Evolutionary conservation across 1,284 basidiomycete species (phyloP).

Genomic region (Austropuccinia psidii): DNA sequence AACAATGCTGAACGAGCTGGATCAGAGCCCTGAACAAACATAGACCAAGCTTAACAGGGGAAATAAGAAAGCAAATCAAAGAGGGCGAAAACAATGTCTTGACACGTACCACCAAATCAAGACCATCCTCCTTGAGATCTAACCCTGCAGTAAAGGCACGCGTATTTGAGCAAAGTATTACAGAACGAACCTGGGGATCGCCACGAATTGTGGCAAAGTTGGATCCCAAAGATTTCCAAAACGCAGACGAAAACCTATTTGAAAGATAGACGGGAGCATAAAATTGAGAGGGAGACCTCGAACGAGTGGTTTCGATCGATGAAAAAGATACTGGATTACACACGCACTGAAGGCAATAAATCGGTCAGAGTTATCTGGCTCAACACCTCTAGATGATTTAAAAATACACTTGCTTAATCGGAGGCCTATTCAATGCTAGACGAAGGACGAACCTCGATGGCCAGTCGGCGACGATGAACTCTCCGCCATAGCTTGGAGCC

Average conservation of each 20-base stretch:
- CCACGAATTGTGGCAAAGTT: slow-evolving; percentile 42
- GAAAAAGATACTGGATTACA: background rate
- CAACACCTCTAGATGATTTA: background rate
- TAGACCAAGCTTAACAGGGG: slow-evolving; percentile 35
- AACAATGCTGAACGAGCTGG: slow-evolving; percentile 43
- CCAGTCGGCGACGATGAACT: slow-evolving; percentile 26
- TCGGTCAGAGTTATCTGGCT: too few relatives aligned
- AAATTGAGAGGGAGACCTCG: background rate
- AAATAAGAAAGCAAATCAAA: background rate
- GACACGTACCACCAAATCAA: background rate
- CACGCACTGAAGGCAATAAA: background rate
- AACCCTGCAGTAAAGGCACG: slow-evolving; percentile 47
- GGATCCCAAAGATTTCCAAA: slow-evolving; percentile 42
- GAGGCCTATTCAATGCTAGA: slow-evolving; percentile 19
- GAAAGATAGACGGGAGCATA: background rate
- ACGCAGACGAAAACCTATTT: slow-evolving; percentile 23
- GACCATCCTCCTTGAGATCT: slow-evolving; percentile 40
- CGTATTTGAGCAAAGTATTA: slow-evolving; percentile 44
- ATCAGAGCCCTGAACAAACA: slow-evolving; percentile 39
- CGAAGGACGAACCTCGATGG: slow-evolving; percentile 5
- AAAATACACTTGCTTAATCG: slow-evolving; percentile 16
- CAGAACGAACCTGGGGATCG: slow-evolving; percentile 44
- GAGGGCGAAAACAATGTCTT: background rate
- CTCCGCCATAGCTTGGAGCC: slow-evolving; percentile 31
- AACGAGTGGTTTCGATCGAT: background rate